Evolutionary conservation across 2,329 filamentous ascomycete species (phyloP), one percentile per base, ranked within the genome.

Genomic region (Helotiales sp.): DNA sequence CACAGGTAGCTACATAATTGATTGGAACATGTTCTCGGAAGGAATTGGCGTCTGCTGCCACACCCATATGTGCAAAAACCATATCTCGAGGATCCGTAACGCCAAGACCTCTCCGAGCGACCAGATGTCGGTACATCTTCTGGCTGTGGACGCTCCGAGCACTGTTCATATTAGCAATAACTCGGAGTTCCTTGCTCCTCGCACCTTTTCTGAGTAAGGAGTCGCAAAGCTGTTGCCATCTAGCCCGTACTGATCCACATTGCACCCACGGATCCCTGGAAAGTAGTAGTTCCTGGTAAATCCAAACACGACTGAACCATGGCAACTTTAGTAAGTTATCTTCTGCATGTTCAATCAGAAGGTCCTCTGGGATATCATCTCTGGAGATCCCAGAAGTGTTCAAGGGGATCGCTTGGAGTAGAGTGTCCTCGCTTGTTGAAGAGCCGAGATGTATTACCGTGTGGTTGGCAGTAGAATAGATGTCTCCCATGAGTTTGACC

Each of bases 401-500:
- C 22, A 22, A 19, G 25, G 34, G 34, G 17, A 29, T 38, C 15
- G 31, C 22, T 13, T 24, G 15, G 2, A 44, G 22, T 9, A 44
- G 9, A 13, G 10, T 44, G 22, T 44, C 22, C 12, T 27, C 22
- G 15, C 22, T 24, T 25, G 12, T 15, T 2, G 19, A 15, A 24
- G 19, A 38, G 10, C 34, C 49, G 19, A 54, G 42, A 19, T 47
- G 33, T 4, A 54, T 54, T 5, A 54, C 30, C 15, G 52, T 54
- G 24, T 54, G 52, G n/a, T 34, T 10, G 15, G 52, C 52, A 29
- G 42, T 47, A 8, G 29, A 25, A 12, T 58, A 60, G 7, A 57
- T 46, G 3, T 49, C 7, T 13, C 29, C 31, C 49, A 60, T 57
- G n/a, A 54, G 49, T 27, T 34, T 24, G 17, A 60, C 54, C 13